Evolutionary conservation across 1,284 basidiomycete genomes (phyloP), one percentile per base, ranked within the genome.

Genomic region (Moesziomyces sp.): DNA sequence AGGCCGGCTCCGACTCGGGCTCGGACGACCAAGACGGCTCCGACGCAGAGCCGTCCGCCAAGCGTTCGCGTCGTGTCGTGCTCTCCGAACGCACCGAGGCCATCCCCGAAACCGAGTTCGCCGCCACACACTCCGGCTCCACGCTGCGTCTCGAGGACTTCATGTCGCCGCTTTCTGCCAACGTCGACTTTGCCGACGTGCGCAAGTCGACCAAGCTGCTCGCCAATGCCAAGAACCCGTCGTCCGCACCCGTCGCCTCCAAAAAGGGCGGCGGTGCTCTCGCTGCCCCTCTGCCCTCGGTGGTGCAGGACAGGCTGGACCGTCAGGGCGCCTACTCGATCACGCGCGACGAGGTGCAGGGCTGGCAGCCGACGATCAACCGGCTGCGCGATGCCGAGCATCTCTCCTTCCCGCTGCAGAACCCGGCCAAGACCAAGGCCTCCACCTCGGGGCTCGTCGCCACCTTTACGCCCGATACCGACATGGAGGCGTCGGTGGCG

Each of bases 281-380:
- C 3, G 86, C 92, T 4, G 94, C 93, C 0, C 97, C 97, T 0
- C 87, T 98, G 1, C 93, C 94, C 3, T 89, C 90, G 26, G 88
- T 93, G 35, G 89, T 90, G 0, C 93, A 97, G 83, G 94, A 97
- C 71, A 90, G 92, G 47, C 86, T 98, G 1, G 94, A 97, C 79
- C 90, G 96, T 46, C 90, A 94, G 82, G 96, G 94, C 4, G 97
- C 96, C 0, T 97, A 97, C 84, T 92, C 94, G 79, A 89, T 92
- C 84, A 97, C 94, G 3, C 93, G 93, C 81, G 89, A 90, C 74
- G 95, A 98, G 84, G 92, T 96, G 3, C 90, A 93, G 74, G 97
- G 96, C 86, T 99, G 96, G 96, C 90, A 90, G 47, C 90, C 90
- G 10, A 92, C 93, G 3, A 97, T 97, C 63, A 80, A 81, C 54